Evolutionary conservation across 2,329 filamentous ascomycete genomes (phyloP).

Genomic region (Hypoxylon sp.): DNA sequence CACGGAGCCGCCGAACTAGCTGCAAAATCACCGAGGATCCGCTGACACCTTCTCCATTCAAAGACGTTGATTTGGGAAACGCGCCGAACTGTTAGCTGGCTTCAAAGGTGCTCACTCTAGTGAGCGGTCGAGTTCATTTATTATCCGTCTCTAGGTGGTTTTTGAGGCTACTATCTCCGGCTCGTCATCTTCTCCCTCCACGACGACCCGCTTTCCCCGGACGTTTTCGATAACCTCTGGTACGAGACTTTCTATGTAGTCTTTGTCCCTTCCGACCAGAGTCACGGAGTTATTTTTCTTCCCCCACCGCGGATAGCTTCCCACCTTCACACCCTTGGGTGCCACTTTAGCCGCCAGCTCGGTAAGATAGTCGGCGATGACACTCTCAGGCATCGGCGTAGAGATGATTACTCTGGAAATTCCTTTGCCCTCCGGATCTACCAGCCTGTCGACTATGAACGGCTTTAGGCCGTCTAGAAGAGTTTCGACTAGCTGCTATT

Average conservation of each 20-base stretch:
- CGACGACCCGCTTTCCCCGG: conserved; percentile 75
- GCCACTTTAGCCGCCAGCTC: conserved; percentile 80
- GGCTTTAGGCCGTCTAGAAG: conserved; percentile 84
- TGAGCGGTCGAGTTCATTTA: not conserved
- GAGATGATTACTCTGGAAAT: conserved; percentile 84
- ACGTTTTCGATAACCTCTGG: conserved; percentile 83
- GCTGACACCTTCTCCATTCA: conserved; percentile 37
- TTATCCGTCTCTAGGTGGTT: not conserved
- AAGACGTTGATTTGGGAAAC: conserved; percentile 1
- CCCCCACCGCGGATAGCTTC: conserved; percentile 94
- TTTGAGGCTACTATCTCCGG: conserved; percentile 20
- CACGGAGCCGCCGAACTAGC: conserved; percentile 26
- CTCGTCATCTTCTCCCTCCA: conserved; percentile 79
- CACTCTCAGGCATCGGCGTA: conserved; percentile 89
- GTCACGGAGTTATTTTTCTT: conserved; percentile 91
- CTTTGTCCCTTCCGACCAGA: conserved; percentile 81
- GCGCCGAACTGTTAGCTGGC: conserved; percentile 12
- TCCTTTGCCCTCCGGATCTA: conserved; percentile 84
- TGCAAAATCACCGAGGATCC: conserved; percentile 28
- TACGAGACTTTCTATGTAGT: conserved; percentile 82
- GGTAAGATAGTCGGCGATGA: conserved; percentile 85
- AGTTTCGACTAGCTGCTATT: conserved; percentile 69
- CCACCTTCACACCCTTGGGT: conserved; percentile 87
- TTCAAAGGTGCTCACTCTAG: conserved; percentile 1
- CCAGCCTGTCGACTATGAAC: conserved; percentile 75